phyloP scores from a whole-genome alignment of 352 stramenopile species.

The Thraustochytrium striatum region DNA sequence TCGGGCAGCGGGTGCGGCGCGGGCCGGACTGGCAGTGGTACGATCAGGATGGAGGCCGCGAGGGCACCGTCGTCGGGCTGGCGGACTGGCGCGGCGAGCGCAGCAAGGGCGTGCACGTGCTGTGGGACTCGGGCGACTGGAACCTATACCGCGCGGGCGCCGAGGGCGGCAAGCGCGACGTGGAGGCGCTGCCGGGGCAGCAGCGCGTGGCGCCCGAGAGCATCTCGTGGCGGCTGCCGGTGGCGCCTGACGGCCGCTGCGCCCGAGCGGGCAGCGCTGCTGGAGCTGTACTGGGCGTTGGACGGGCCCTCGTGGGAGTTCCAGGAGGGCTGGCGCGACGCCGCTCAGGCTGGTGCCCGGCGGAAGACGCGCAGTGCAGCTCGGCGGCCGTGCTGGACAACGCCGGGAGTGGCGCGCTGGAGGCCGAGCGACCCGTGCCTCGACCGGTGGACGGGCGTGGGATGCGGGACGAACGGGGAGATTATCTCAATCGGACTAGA shows the following conservation, averaged over 20 bases:
- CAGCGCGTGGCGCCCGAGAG: not conserved
- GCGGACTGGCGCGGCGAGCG: conserved; percentile 8
- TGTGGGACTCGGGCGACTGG: conserved; percentile 27
- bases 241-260: not conserved
- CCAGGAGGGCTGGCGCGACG: not conserved
- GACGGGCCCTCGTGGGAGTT: not conserved
- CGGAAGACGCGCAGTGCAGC: not conserved
- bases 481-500: conserved; percentile 11
- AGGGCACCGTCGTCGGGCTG: conserved; percentile 3
- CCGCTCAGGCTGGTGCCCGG: not conserved
- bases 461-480: conserved; percentile 19
- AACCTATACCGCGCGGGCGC: conserved; percentile 36
- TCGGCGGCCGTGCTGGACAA: too few species aligned
- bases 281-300: not conserved
- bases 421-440: conserved; percentile 12
- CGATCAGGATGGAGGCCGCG: not conserved
- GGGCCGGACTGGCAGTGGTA: conserved; percentile 39
- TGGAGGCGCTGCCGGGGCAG: not conserved
- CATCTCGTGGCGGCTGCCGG: too few species aligned
- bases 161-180: not conserved
- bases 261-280: not conserved
- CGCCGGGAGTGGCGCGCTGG: too few species aligned
- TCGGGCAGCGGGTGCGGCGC: conserved; percentile 1
- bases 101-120: not conserved
- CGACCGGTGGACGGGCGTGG: not conserved